Base-by-base conservation (phyloP, 495 filamentous ascomycete species). In the Ascobolus immersus region DNA sequence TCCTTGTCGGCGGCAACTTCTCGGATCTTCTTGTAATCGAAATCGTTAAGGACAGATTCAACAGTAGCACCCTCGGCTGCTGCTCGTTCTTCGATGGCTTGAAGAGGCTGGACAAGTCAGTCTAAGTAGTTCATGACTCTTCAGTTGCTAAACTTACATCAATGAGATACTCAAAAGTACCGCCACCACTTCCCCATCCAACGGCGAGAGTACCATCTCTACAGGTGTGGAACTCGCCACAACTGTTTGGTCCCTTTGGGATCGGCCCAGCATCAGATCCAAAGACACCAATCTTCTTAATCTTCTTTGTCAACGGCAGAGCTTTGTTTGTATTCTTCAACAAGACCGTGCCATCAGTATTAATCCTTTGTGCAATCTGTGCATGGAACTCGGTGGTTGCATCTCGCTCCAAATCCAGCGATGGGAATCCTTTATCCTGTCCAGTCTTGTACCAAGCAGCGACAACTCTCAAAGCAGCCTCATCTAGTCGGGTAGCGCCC, bases 211-310 rank as follows among this genome's bases (percentile, higher is more conserved):
- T 73, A 1, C 67, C 64, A 21, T 52, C 56, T n/a, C 65, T 59
- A 45, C 58, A 69, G 7, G 54, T 52, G 6, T 53, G 18, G 32
- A 43, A 51, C 22, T 57, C 54, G 8, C 51, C 51, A 31, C 54
- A 55, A 4, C 53, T 54, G 19, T 58, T 55, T 6, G 58, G 57
- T 7, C 57, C 54, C 32, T 55, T 51, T 4, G 55, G 55, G 38
- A 47, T 52, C 33, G 64, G 57, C 12, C 62, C 63, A 11, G 68
- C 69, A 28, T 73, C 70, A 13, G 70, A 64, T 7, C 71, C 71
- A 36, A 71, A 63, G 12, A 77, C 56, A 3, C 58, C 64, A 13
- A 76, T 57, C 41, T 57, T 67, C 24, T 45, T 52, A 0, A 45
- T 49, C 5, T 5, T 14, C 5, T 14, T 23, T 5, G 49, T 52